Evolutionary conservation across 106 monocot genomes (phyloP), one percentile per base, ranked within the genome.

Genomic region (Vanilla planifolia): DNA sequence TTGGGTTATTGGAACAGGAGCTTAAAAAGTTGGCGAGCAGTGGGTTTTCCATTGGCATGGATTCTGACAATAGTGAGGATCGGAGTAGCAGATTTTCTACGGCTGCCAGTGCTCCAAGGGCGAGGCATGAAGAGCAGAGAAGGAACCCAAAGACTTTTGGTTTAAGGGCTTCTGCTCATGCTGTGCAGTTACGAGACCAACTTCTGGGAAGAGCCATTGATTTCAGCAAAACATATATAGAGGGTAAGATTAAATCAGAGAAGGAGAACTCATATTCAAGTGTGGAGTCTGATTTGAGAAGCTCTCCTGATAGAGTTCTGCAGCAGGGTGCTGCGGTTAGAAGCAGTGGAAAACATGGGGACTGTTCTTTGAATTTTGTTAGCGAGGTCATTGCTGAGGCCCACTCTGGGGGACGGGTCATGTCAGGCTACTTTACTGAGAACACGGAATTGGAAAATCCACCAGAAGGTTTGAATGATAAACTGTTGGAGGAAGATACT

Each of bases 1-100:
- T 51, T 15, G 30, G 26, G 27, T 4, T 43, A 13, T 58, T 78
- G 50, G 71, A 66, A 43, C 52, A 62, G 6, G 78, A 75, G 48
- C 66, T 84, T 29, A 71, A 57, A 22, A 39, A 64, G 1, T 50
- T 75, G 24, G 71, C 47, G 2, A 21, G n/a, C n/a, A 50, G 15
- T 4, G 71, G 71, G 1, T 85, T 79, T 35, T 44, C 58, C 9
- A 47, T 85, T 8, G 84, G 79, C 9, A 56, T 59, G 14, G 77
- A 86, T 26, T 86, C 85, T 9, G 85, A 86, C 20, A 75, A 76
- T 40, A 85, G 85, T 24, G 80, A 85, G 60, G 80, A 85, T n/a
- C 52, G 62, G 4, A 80, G 79, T 68, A 64, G 79, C 65, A 79
- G 62, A 66, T 52, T 51, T 1, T 65, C 51, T 5, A 37, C 26